Percentiles rank a stretch among this genome's conserved stretches.
Evolutionary conservation across 345 rosid species (phyloP).

Genomic region (Brassica incana): DNA sequence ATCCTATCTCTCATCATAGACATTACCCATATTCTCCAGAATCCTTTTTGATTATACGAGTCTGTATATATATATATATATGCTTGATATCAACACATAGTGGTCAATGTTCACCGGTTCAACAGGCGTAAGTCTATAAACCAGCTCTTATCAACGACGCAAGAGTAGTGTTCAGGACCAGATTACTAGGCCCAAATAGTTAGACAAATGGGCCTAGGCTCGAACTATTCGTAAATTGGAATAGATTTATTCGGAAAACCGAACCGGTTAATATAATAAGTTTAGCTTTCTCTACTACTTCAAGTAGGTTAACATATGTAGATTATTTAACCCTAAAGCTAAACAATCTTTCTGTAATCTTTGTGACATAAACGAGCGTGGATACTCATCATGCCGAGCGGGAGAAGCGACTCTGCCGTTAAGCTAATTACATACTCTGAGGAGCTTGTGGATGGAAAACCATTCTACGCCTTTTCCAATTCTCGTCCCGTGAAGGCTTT

Average conservation of each 20-base stretch:
- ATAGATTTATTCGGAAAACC: neutral
- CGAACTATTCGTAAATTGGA: conserved; percentile 50
- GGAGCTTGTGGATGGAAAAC: conserved; percentile 77
- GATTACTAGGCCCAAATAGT: conserved; percentile 53
- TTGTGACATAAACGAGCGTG: conserved; percentile 20
- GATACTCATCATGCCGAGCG: conserved; percentile 27
- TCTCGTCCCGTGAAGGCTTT: conserved; percentile 76
- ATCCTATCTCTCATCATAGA: conserved; percentile 56
- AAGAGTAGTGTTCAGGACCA: conserved; percentile 77
- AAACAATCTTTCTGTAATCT: conserved; percentile 6
- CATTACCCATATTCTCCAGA: conserved; percentile 59
- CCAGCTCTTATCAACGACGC: conserved; percentile 87
- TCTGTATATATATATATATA: conserved; percentile 50
- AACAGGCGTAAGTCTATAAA: conserved; percentile 36
- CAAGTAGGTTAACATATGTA: neutral
- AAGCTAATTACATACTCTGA: conserved; percentile 68
- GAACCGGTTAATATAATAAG: neutral
- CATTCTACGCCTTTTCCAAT: conserved; percentile 70
- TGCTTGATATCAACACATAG: conserved; percentile 76
- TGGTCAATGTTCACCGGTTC: conserved; percentile 74
- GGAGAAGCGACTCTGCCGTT: conserved; percentile 39
- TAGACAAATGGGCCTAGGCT: conserved; percentile 68
- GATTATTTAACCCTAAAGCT: neutral
- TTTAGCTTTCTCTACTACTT: neutral
- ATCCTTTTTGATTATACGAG: conserved; percentile 56